Base-by-base conservation (phyloP, 305 asterid species). In the Rubia peregrina region DNA sequence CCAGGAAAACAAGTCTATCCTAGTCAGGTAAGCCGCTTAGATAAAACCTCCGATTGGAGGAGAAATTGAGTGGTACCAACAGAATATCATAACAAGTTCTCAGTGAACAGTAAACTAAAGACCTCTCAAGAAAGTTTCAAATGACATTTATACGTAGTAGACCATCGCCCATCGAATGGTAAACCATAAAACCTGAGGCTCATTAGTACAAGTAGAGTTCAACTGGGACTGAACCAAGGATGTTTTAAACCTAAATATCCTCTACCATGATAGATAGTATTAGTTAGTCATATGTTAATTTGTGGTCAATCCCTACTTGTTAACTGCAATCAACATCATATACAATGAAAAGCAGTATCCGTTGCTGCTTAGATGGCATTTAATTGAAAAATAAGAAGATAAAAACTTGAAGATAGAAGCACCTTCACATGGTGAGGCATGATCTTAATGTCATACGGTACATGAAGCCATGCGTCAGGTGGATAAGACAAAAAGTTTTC, bases 371-470 rank as follows among this genome's bases (percentile, higher is more conserved):
- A 16, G 33, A 56, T 11, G 19, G 36, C 36, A 74, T 65, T 26
- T 16, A 12, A 51, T 14, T 48, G n/a, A 21, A 38, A 24, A 61
- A 62, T 0, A 41, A 51, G 21, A 51, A 14, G 17, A 49, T 38
- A 72, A 71, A 41, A 49, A 65, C 53, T 22, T 67, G 65, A 33
- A 67, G 63, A 33, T 65, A 70, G 73, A 49, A 68, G n/a, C 87
- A 94, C 99, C 96, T 87, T 94, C 66, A 94, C 84, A 40, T 94
- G 97, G 83, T 94, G 99, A 16, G 99, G 99, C 99, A 94, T 85
- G 84, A 94, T 89, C 81, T 94, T 94, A 68, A 91, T 84, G 77
- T 94, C 97, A 7, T 79, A 90, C 61, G 99, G 97, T 56, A 86
- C 97, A 48, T 91, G 99, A 82, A 94, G 88, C 99, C 99, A 94